Base-by-base conservation (phyloP, 192 early-diverging fungal species). In the Dissophora globulifera region DNA sequence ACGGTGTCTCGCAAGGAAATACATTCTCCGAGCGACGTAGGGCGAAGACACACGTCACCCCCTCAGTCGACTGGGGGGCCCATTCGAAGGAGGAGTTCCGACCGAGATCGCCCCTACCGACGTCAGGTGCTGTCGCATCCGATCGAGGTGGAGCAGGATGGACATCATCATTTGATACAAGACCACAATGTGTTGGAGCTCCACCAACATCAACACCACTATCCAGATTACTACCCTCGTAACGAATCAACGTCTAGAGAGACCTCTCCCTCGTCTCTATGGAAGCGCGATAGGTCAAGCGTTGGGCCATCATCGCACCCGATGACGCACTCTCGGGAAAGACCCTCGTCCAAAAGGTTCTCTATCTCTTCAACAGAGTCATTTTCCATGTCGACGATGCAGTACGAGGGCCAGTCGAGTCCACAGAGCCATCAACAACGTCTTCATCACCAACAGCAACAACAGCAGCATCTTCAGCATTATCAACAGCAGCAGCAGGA, bases 321-420 rank as follows among this genome's bases (percentile, higher is more conserved):
- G 5, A 20, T 32, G 4, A 33, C 11, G 30, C 58, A 60, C 11
- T n/a, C 20, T 20, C 15, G n/a, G 19, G 46, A 60, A 1, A 17
- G 8, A 0, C 2, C 2, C 3, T 22, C 45, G 2, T 31, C 27
- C 10, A 47, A 60, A 31, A 47, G 58, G 23, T 31, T 46, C 11
- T 60, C 58, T 33, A 46, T 60, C 1, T 60, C 58, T 1, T 60
- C 58, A 15, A 49, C 58, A 33, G 58, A 60, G 22, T 60, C 58
- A 15, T 20, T 60, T 8, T 49, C 43, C 17, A 49, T 49, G 19
- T 19, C 58, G 15, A 4, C 41, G 2, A 7, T 9, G 13, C 56
- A 46, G 23, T 25, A 26, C 8, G 56, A 58, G 1, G 12, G 17
- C 25, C 27, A 46, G 4, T 3, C 33, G 12, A 46, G 26, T n/a